A percentile compares a stretch with the other conserved stretches of the same genome.
These are phyloP conservation scores for Kurtzmaniella fragi DNA, from an alignment of 805 yeast species.

Conservation along the genomic window DNA sequence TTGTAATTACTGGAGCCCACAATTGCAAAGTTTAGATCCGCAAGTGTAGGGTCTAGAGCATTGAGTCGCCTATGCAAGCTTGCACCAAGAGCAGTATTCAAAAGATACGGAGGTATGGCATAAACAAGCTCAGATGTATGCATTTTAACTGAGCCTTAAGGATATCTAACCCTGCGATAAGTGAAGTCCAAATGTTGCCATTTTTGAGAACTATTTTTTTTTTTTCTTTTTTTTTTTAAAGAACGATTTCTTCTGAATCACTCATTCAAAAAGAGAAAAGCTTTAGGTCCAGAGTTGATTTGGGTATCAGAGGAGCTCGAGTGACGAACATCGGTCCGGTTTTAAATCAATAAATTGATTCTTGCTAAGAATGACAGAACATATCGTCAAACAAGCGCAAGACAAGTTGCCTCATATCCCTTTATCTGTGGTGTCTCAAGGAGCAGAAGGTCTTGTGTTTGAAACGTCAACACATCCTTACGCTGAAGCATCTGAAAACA, in stretches of 20 bases:
- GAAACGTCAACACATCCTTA: conserved; percentile 64
- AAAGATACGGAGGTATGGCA: conserved; percentile 39
- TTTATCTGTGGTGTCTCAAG: conserved; percentile 64
- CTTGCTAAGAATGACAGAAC: conserved; percentile 65
- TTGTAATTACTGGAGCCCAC: conserved; percentile 19
- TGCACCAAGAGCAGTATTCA: conserved; percentile 33
- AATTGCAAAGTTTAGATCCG: conserved; percentile 20
- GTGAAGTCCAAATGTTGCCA: too few species aligned
- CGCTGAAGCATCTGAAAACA: conserved; percentile 9
- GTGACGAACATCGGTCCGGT: too few species aligned
- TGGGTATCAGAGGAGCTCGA: too few species aligned
- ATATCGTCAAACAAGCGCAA: conserved; percentile 40
- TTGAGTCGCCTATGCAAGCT: conserved; percentile 21
- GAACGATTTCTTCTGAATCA: too few species aligned
- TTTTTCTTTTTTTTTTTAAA: too few species aligned
- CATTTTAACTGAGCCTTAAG: conserved; percentile 1
- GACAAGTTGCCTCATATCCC: conserved; percentile 45
- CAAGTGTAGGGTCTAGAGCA: conserved; percentile 19
- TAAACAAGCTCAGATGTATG: conserved; percentile 18
- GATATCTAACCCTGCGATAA: background rate
- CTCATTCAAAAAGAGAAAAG: too few species aligned
- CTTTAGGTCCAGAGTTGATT: too few species aligned
- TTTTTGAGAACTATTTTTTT: too few species aligned
- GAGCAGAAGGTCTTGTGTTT: conserved; percentile 87
- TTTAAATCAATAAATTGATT: too few species aligned